A percentile compares a stretch with the other conserved stretches of the same genome.
Conservation (phyloP, 2,329 filamentous ascomycete species). For the Exophiala alcalophila region DNA sequence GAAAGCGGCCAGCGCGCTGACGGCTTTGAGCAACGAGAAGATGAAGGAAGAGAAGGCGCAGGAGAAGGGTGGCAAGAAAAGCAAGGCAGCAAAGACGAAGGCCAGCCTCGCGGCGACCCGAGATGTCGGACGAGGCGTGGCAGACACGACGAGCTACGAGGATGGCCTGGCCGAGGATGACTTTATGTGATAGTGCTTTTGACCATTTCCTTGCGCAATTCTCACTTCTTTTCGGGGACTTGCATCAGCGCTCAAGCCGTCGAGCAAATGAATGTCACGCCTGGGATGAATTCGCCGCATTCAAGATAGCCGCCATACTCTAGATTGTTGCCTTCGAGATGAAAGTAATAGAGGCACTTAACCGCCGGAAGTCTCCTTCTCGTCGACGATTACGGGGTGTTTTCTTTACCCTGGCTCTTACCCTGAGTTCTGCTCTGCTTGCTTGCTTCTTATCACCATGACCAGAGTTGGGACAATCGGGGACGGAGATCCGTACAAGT, state of each 20-base stretch:
- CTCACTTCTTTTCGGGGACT: constrained; percentile 13
- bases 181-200: constrained; percentile 43
- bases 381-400: neutral
- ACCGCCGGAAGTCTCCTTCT: too few species aligned
- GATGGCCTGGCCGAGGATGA: constrained; percentile 68
- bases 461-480: too few species aligned
- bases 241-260: constrained; percentile 9
- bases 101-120: constrained; percentile 66
- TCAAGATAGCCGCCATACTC: constrained; percentile 4
- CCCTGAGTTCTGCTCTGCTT: too few species aligned
- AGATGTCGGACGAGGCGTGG: constrained; percentile 51
- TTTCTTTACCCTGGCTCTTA: neutral
- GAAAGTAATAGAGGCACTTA: too few species aligned
- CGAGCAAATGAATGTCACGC: constrained; percentile 8
- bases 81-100: constrained; percentile 95
- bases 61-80: constrained; percentile 94
- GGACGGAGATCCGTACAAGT: too few species aligned
- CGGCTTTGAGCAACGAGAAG: constrained; percentile 93
- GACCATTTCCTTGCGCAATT: neutral
- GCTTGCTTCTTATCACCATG: too few species aligned
- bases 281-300: neutral
- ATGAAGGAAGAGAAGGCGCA: constrained; percentile 96
- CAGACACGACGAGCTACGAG: constrained; percentile 76
- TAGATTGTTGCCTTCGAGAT: constrained; percentile 1
- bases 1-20: constrained; percentile 84